A percentile compares a stretch with the other conserved stretches of the same genome.
phyloP scores from a whole-genome alignment of 768 basidiomycete genomes.

The Mycena metata region DNA sequence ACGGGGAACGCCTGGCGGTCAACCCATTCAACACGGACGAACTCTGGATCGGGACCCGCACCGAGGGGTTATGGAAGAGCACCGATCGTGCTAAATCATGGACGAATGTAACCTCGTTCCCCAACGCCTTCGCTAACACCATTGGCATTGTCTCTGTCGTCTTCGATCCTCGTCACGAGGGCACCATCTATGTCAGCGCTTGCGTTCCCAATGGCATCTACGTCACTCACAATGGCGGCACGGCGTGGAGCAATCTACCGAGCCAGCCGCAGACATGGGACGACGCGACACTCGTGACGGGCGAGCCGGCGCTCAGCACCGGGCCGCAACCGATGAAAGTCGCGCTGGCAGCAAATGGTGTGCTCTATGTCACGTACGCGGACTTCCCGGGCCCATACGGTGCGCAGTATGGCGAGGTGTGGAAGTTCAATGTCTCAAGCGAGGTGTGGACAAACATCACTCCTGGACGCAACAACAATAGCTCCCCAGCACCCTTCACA shows the following conservation, averaged over 20 bases:
- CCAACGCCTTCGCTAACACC: constrained; percentile 16
- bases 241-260: constrained; percentile 18
- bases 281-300: constrained; percentile 18
- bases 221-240: constrained; percentile 18
- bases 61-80: constrained; percentile 20
- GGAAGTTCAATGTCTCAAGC: constrained; percentile 14
- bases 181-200: constrained; percentile 20
- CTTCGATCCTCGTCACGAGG: constrained; percentile 21
- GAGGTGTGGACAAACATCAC: constrained; percentile 20
- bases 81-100: constrained; percentile 18
- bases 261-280: constrained; percentile 19
- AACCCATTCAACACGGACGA: constrained; percentile 20
- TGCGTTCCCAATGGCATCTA: constrained; percentile 21
- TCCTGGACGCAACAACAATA: constrained; percentile 16
- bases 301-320: constrained; percentile 19
- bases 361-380: constrained; percentile 19
- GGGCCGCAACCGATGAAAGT: constrained; percentile 21
- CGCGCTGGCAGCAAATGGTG: constrained; percentile 19
- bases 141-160: constrained; percentile 20
- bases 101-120: constrained; percentile 18
- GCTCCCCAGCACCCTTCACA: constrained; percentile 17
- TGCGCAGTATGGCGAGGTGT: constrained; percentile 20
- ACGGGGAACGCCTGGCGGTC: constrained; percentile 20
- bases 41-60: constrained; percentile 21
- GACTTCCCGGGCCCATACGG: constrained; percentile 18